Percentiles rank a stretch among this genome's conserved stretches.
Evolutionary conservation across 2,329 filamentous ascomycete genomes (phyloP).

Genomic region (Neofusicoccum parvum): DNA sequence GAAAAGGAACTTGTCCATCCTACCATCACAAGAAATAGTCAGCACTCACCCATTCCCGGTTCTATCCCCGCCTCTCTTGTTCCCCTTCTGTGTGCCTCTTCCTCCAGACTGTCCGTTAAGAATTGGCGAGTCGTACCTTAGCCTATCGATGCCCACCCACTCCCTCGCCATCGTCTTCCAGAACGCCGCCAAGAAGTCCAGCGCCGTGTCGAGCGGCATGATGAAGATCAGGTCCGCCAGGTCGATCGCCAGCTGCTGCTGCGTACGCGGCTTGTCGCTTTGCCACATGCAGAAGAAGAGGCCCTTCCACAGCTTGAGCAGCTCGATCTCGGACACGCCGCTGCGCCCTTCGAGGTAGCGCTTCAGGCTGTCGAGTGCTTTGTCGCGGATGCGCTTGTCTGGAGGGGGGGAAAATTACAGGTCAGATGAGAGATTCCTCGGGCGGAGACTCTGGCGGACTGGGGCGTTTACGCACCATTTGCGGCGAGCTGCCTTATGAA

Average conservation of each 20-base stretch:
- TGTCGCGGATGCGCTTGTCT: conserved; percentile 23
- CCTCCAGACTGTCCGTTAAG: not conserved
- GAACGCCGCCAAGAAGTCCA: conserved; percentile 52
- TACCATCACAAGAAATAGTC: not conserved
- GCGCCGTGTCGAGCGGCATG: conserved; percentile 51
- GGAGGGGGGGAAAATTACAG: not conserved
- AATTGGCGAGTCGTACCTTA: conserved; percentile 31
- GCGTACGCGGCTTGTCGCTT: conserved; percentile 84
- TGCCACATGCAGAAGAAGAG: conserved; percentile 93
- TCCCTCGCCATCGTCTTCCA: conserved; percentile 56
- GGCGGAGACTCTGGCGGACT: not conserved
- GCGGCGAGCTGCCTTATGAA: conserved; percentile 21
- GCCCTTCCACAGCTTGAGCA: conserved; percentile 91
- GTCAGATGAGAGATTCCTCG: not conserved
- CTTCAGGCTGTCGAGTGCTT: conserved; percentile 72
- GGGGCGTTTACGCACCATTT: conserved; percentile 1
- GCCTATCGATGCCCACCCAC: conserved; percentile 54
- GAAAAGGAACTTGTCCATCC: conserved; percentile 91
- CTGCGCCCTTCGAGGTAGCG: conserved; percentile 70
- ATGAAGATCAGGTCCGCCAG: conserved; percentile 70
- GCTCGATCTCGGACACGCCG: conserved; percentile 67
- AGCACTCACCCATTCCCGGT: not conserved
- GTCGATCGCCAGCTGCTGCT: conserved; percentile 79
- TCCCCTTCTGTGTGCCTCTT: not conserved
- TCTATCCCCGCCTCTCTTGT: too few species aligned